Conservation (phyloP, 2,329 filamentous ascomycete genomes). For the Ascochyta koolunga region DNA sequence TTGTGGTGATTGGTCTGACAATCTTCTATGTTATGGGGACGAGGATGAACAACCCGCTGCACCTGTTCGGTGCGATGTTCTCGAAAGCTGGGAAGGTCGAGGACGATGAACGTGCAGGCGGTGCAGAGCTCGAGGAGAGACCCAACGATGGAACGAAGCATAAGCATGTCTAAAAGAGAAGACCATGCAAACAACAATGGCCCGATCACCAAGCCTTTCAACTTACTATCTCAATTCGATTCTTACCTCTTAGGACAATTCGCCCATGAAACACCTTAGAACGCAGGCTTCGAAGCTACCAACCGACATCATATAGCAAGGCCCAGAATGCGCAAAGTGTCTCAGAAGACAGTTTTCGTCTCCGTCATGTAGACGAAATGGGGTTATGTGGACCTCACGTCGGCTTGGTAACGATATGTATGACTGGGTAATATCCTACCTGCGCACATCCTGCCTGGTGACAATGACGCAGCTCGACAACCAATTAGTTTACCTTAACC, state of each 20-base stretch:
- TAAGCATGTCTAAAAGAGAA: slow-evolving; percentile 5
- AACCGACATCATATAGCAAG: neutral
- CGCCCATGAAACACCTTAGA: neutral
- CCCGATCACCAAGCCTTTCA: neutral
- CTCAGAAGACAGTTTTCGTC: neutral
- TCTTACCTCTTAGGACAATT: neutral
- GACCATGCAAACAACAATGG: neutral
- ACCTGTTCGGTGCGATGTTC: slow-evolving; percentile 23
- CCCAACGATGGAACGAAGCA: slow-evolving; percentile 5
- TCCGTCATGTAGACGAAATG: neutral
- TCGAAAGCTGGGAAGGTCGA: slow-evolving; percentile 25
- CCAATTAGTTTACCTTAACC: neutral
- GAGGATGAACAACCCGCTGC: slow-evolving; percentile 27
- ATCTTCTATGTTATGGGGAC: slow-evolving; percentile 26
- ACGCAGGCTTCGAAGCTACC: neutral
- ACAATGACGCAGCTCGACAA: neutral
- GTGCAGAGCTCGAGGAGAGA: slow-evolving; percentile 1
- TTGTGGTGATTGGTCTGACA: slow-evolving; percentile 25
- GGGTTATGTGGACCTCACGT: neutral
- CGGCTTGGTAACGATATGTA: neutral
- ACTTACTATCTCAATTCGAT: neutral
- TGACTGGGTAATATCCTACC: neutral
- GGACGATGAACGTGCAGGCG: neutral
- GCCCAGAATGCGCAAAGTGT: too few species aligned
- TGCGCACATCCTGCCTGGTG: neutral